phyloP scores from a whole-genome alignment of 2,329 filamentous ascomycete species.

The Lecanicillium sp. region DNA sequence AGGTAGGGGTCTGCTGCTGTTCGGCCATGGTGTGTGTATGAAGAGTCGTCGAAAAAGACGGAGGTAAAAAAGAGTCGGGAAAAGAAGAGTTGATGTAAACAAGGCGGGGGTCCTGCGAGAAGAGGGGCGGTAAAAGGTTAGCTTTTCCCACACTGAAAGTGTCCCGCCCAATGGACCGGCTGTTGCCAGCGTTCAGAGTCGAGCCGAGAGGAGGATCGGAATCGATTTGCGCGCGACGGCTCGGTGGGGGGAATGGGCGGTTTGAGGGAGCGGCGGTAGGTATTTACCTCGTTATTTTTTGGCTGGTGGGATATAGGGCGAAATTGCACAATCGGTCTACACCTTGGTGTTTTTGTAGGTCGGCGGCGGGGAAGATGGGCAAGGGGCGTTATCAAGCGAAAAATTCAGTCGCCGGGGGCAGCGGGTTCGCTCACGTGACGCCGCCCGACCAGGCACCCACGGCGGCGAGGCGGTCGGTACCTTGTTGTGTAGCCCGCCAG shows the following conservation, averaged over 20 bases:
- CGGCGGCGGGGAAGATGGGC: conserved; percentile 33
- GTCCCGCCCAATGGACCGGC: too few relatives aligned
- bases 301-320: conserved; percentile 21
- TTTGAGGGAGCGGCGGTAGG: conserved; percentile 6
- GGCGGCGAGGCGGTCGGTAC: too few relatives aligned
- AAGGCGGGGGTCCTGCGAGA: conserved; percentile 36
- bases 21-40: conserved; percentile 55
- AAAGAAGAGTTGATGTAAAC: conserved; percentile 32
- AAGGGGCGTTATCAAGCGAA: conserved; percentile 30
- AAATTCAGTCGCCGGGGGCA: conserved; percentile 31
- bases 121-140: conserved; percentile 22
- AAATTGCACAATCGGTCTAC: conserved; percentile 29
- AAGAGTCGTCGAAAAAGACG: conserved; percentile 13
- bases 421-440: conserved; percentile 27
- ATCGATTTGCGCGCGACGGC: conserved; percentile 9
- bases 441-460: conserved; percentile 5
- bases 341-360: conserved; percentile 32
- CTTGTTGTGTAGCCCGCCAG: not conserved
- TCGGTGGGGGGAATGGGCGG: too few relatives aligned
- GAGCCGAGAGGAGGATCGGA: too few relatives aligned
- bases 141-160: too few relatives aligned
- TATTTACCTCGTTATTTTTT: conserved; percentile 5
- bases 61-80: too few relatives aligned
- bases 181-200: too few relatives aligned
- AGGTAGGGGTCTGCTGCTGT: conserved; percentile 58